phyloP scores from a whole-genome alignment of 2,329 filamentous ascomycete genomes.

The Aspergillus sp. region DNA sequence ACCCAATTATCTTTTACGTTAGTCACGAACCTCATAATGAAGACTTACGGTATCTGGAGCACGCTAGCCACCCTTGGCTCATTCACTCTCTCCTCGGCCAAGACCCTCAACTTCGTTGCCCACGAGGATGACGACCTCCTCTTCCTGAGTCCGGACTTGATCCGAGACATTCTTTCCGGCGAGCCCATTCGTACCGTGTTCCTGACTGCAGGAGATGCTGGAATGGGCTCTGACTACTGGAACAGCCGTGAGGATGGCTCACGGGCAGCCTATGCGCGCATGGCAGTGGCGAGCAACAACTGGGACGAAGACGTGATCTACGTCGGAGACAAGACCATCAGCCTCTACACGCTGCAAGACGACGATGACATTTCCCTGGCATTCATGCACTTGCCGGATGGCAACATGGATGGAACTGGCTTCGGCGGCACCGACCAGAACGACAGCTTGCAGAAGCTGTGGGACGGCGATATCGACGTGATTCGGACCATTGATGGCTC shows the following conservation, averaged over 20 bases:
- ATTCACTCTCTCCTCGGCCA: background rate
- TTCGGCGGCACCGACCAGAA: slow-evolving; percentile 9
- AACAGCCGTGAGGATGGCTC: slow-evolving; percentile 15
- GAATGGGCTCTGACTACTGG: slow-evolving; percentile 18
- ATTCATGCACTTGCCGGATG: slow-evolving; percentile 21
- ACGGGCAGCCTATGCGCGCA: slow-evolving; percentile 17
- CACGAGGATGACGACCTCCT: slow-evolving; percentile 26
- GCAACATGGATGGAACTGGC: slow-evolving; percentile 15
- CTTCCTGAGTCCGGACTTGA: slow-evolving; percentile 20
- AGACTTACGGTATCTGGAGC: background rate
- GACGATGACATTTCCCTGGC: slow-evolving; percentile 15
- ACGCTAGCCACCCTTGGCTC: slow-evolving; percentile 1
- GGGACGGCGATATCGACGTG: slow-evolving; percentile 13
- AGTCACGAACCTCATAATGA: background rate
- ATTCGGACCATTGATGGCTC: slow-evolving; percentile 13
- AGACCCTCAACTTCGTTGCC: slow-evolving; percentile 24
- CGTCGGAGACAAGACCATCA: slow-evolving; percentile 9
- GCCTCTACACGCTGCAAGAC: slow-evolving; percentile 13
- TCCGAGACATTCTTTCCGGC: slow-evolving; percentile 16
- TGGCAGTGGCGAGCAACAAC: slow-evolving; percentile 12
- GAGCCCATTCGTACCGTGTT: slow-evolving; percentile 20
- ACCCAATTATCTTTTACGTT: background rate
- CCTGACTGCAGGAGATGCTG: slow-evolving; percentile 24
- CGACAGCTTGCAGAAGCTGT: slow-evolving; percentile 19
- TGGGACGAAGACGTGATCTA: slow-evolving; percentile 18